Conservation (phyloP, 805 yeast genomes). For the Wickerhamiella alocasiicola region DNA sequence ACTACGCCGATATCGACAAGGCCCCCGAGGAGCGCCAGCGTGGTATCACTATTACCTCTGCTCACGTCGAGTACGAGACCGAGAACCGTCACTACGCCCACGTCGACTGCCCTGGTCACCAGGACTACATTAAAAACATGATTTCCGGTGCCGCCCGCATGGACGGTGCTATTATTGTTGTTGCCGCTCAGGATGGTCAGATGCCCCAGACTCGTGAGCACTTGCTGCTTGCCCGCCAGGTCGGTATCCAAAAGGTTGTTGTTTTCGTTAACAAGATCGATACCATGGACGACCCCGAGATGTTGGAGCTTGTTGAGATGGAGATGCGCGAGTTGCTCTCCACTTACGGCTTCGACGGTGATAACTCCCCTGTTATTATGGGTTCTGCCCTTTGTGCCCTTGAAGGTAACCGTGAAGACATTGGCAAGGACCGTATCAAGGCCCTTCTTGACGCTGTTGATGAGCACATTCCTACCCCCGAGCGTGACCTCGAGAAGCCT, state of each 20-base stretch:
- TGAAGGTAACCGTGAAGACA: slow-evolving; percentile 77
- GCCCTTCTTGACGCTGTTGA: slow-evolving; percentile 87
- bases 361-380: slow-evolving; percentile 93
- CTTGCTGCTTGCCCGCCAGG: slow-evolving; percentile 95
- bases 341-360: slow-evolving; percentile 95
- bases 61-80: slow-evolving; percentile 96
- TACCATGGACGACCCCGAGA: slow-evolving; percentile 95
- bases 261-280: slow-evolving; percentile 98
- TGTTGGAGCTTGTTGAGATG: slow-evolving; percentile 99
- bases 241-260: slow-evolving; percentile 95
- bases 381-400: slow-evolving; percentile 97
- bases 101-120: slow-evolving; percentile 98
- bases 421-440: slow-evolving; percentile 74
- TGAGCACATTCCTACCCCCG: slow-evolving; percentile 89
- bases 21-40: slow-evolving; percentile 99
- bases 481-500: slow-evolving; percentile 90
- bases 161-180: slow-evolving; percentile 99
- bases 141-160: slow-evolving; percentile 99
- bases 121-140: slow-evolving; percentile 97
- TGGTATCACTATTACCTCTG: slow-evolving; percentile 97
- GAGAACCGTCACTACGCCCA: slow-evolving; percentile 92
- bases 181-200: slow-evolving; percentile 98
- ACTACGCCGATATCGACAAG: slow-evolving; percentile 84
- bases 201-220: slow-evolving; percentile 99
- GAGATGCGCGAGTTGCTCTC: slow-evolving; percentile 95